Evolutionary conservation across 139 green algal genomes (phyloP).

Genomic region (Chlorella sp.): DNA sequence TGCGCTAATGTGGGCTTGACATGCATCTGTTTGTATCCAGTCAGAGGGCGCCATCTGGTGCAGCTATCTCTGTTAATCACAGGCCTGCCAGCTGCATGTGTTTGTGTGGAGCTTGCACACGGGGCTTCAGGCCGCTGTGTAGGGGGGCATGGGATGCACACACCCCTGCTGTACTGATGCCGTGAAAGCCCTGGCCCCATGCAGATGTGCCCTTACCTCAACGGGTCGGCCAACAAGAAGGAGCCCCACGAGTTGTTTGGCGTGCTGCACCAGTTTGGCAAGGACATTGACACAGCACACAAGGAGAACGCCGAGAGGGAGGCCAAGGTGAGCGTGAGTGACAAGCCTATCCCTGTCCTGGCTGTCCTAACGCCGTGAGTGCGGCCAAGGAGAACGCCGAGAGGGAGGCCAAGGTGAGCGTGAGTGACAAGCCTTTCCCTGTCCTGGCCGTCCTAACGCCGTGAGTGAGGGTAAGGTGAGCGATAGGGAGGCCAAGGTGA

Average conservation of each 20-base stretch:
- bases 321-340: neutral
- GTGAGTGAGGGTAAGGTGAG: neutral
- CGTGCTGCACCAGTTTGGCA: neutral
- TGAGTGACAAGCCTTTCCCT: too few species aligned
- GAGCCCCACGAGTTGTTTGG: conserved; percentile 2
- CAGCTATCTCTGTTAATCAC: neutral
- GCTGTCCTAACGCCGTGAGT: neutral
- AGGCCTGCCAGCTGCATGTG: neutral
- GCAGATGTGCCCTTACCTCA: neutral
- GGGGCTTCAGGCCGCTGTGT: neutral
- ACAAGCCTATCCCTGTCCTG: too few species aligned
- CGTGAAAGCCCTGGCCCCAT: neutral
- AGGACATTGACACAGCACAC: neutral
- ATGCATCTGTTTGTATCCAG: neutral
- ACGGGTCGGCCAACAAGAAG: neutral
- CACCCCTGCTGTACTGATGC: neutral
- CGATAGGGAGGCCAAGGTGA: neutral
- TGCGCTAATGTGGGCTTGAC: too few species aligned
- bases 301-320: neutral
- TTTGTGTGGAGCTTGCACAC: neutral
- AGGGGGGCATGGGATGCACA: neutral
- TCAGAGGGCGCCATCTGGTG: neutral
- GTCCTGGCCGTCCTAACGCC: neutral
- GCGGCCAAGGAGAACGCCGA: neutral
- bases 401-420: neutral